These are phyloP conservation scores for Sporothrix pallida DNA, from an alignment of 2,329 filamentous ascomycete species.

Conservation along the genomic window DNA sequence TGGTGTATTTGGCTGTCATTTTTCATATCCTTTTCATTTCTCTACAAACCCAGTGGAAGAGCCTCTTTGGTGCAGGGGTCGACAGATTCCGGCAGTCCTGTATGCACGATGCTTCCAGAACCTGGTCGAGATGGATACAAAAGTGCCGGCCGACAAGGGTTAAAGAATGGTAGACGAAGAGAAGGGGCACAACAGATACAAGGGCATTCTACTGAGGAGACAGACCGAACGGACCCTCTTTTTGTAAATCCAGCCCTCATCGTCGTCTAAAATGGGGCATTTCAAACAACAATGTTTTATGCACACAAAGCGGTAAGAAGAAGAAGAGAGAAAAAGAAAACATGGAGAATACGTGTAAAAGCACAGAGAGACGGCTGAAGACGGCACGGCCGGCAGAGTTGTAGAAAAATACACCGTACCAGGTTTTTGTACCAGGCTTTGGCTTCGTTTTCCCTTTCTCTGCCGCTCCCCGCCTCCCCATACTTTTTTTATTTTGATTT, in stretches of 20 bases:
- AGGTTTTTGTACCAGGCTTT: constrained; percentile 13
- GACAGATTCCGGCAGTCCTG: background rate
- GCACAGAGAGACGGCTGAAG: background rate
- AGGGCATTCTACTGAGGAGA: background rate
- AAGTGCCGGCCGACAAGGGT: background rate
- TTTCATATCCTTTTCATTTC: background rate
- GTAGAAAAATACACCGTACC: background rate
- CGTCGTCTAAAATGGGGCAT: constrained; percentile 5
- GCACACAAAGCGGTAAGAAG: background rate
- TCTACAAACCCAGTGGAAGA: background rate
- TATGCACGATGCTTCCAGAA: constrained; percentile 17
- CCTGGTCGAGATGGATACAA: background rate
- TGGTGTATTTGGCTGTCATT: background rate
- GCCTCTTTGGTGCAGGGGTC: background rate
- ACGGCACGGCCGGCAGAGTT: background rate
- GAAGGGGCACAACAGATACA: background rate
- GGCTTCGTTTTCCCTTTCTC: background rate
- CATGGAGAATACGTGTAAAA: too few relatives aligned
- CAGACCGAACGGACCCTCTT: background rate
- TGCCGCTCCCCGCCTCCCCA: constrained; percentile 15
- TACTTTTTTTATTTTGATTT: too few relatives aligned
- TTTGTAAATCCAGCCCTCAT: background rate
- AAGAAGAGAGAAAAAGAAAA: background rate
- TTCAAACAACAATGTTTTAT: constrained; percentile 27
- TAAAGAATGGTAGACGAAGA: background rate